A percentile compares a stretch with the other conserved stretches of the same genome.
Conservation (phyloP, 2,329 filamentous ascomycete species). For the Ilyonectria sp. region DNA sequence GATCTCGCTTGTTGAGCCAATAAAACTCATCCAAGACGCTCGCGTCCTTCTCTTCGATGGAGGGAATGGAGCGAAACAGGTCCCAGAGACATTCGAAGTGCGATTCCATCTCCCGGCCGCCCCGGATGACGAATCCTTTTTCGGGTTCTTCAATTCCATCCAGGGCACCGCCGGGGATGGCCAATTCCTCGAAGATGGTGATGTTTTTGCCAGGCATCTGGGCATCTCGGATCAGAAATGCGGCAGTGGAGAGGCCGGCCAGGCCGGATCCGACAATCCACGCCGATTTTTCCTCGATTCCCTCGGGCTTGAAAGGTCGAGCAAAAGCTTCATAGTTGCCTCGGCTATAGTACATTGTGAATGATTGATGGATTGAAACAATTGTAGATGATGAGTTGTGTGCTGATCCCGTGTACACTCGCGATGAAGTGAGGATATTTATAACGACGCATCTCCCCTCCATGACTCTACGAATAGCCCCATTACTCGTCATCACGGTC, state of each 20-base stretch:
- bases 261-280: conserved; percentile 34
- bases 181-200: conserved; percentile 33
- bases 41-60: conserved; percentile 45
- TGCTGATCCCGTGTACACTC: not conserved
- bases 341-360: conserved; percentile 34
- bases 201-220: conserved; percentile 36
- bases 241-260: conserved; percentile 32
- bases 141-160: conserved; percentile 32
- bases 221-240: conserved; percentile 35
- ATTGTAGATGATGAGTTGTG: not conserved
- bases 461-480: not conserved
- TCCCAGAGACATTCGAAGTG: conserved; percentile 49
- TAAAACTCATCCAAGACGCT: conserved; percentile 52
- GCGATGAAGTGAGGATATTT: not conserved
- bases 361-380: not conserved
- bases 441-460: not conserved
- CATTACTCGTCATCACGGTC: conserved; percentile 2
- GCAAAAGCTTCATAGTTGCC: conserved; percentile 36
- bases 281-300: conserved; percentile 33
- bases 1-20: conserved; percentile 48
- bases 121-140: conserved; percentile 51
- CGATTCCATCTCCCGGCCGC: conserved; percentile 50
- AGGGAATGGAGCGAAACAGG: conserved; percentile 49
- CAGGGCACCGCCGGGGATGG: conserved; percentile 30
- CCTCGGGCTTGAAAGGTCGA: conserved; percentile 34